A percentile compares a stretch with the other conserved stretches of the same genome.
These are phyloP conservation scores for Actinidia arguta DNA, from an alignment of 179 eudicot species.

Conservation along the genomic window DNA sequence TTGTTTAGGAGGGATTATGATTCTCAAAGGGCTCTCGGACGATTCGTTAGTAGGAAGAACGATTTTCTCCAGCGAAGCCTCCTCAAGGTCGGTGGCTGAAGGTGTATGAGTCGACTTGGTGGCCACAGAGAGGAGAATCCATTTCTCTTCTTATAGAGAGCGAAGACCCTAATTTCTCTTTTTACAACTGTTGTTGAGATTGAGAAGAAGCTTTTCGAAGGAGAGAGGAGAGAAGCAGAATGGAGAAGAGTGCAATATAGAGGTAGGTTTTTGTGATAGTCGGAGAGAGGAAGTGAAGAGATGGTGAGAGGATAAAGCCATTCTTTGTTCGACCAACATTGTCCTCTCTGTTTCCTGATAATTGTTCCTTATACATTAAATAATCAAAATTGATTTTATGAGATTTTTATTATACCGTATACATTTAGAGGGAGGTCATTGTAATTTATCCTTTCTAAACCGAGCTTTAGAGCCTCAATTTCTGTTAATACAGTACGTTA, in stretches of 20 bases:
- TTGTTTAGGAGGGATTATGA: too few relatives aligned
- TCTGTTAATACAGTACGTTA: too few relatives aligned
- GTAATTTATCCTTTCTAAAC: too few relatives aligned
- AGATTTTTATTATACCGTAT: too few relatives aligned
- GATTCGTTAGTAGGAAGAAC: constrained; percentile 69
- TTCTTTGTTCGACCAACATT: constrained; percentile 13
- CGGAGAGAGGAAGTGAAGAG: constrained; percentile 30
- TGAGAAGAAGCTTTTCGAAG: constrained; percentile 10
- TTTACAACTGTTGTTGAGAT: not conserved
- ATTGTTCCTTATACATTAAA: too few relatives aligned
- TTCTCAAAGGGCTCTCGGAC: constrained; percentile 44
- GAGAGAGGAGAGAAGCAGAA: constrained; percentile 18
- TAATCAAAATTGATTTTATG: too few relatives aligned
- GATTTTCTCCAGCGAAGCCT: constrained; percentile 31
- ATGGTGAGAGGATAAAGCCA: constrained; percentile 31
- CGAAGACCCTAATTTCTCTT: constrained; percentile 16
- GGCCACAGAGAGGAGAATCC: constrained; percentile 38
- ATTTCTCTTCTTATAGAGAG: constrained; percentile 6
- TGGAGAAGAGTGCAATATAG: constrained; percentile 1
- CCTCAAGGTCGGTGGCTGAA: constrained; percentile 20
- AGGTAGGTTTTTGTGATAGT: constrained; percentile 12
- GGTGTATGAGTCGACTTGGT: constrained; percentile 25
- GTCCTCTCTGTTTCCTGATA: not conserved
- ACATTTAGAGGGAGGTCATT: too few relatives aligned
- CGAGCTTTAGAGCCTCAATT: too few relatives aligned